Conservation (phyloP, 495 filamentous ascomycete species). For the Xylaria grammica region DNA sequence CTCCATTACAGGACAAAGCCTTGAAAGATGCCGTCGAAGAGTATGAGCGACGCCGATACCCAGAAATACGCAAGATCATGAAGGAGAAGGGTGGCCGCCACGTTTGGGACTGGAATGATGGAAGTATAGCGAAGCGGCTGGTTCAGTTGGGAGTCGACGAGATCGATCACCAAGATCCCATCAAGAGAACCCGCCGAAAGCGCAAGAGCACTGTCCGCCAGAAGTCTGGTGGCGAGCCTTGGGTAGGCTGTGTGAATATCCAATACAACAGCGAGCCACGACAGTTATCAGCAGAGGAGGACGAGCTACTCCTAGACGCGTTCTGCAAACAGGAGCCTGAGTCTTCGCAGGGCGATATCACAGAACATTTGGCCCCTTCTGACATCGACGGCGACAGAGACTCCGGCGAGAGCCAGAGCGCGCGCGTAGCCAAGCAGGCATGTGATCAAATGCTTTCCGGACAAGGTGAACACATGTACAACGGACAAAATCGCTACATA, state of each 20-base stretch:
- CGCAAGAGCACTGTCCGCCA: constrained; percentile 31
- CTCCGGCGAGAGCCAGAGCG: constrained; percentile 41
- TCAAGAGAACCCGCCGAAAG: constrained; percentile 37
- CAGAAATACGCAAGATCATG: constrained; percentile 37
- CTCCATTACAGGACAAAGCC: constrained; percentile 29
- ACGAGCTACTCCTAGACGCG: constrained; percentile 47
- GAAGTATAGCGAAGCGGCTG: constrained; percentile 37
- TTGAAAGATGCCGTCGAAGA: constrained; percentile 32
- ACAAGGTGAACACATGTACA: constrained; percentile 14
- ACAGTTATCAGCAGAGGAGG: constrained; percentile 43
- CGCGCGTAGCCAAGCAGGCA: constrained; percentile 47
- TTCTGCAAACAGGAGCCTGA: constrained; percentile 40
- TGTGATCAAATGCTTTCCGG: constrained; percentile 46
- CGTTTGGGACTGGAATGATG: constrained; percentile 42
- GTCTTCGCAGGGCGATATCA: constrained; percentile 25
- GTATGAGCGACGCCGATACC: constrained; percentile 34
- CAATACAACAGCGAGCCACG: constrained; percentile 34
- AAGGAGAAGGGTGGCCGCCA: constrained; percentile 41
- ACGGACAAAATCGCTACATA: constrained; percentile 13
- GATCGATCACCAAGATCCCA: constrained; percentile 34
- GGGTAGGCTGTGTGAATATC: constrained; percentile 27
- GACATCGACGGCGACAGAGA: constrained; percentile 27
- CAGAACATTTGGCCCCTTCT: constrained; percentile 32
- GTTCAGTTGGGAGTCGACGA: constrained; percentile 37
- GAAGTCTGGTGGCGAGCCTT: constrained; percentile 28